Evolutionary conservation across 345 rosid species (phyloP), one percentile per base, ranked within the genome.

Genomic region (Linum tenue): DNA sequence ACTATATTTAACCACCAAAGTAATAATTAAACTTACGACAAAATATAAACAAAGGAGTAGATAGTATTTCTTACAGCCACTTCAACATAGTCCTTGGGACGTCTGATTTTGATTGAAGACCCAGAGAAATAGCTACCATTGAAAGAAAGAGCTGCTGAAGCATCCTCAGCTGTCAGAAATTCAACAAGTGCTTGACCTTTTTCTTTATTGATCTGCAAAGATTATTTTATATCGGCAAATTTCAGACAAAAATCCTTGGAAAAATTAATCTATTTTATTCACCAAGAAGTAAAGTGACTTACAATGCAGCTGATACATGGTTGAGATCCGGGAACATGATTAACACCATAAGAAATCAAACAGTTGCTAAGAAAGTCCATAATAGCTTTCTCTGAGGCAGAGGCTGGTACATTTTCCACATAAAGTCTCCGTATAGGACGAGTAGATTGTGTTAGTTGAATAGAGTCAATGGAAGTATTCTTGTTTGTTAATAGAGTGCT

Each of bases 241-340:
- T 60, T 39, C 44, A 63, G 53, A 41, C 35, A 44, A 67, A n/a
- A 60, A 75, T 65, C 62, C 64, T 65, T 53, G 60, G 56, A 70
- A 65, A 63, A 60, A 69, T 56, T 67, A 65, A 67, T 41, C 62
- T 9, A 62, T 59, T 59, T 67, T 39, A 69, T 40, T 66, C 42
- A 67, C 31, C 56, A 57, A 59, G 35, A 71, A 16, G 64, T 65
- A 51, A 67, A 72, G 77, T 16, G 66, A 82, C 99, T 79, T 78
- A 94, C 99, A 77, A 77, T 80, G 68, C 97, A 90, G 75, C 92
- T 90, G 69, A 94, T 86, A 73, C 99, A 94, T 64, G 97, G 99
- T 67, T 78, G 70, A 39, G 82, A 77, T 78, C 96, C 92, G 72
- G 58, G 79, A 62, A 83, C 72, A 77, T 81, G 83, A 81, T 76